phyloP scores from a whole-genome alignment of 176 grass and related monocot species.

The Dactylis glomerata region DNA sequence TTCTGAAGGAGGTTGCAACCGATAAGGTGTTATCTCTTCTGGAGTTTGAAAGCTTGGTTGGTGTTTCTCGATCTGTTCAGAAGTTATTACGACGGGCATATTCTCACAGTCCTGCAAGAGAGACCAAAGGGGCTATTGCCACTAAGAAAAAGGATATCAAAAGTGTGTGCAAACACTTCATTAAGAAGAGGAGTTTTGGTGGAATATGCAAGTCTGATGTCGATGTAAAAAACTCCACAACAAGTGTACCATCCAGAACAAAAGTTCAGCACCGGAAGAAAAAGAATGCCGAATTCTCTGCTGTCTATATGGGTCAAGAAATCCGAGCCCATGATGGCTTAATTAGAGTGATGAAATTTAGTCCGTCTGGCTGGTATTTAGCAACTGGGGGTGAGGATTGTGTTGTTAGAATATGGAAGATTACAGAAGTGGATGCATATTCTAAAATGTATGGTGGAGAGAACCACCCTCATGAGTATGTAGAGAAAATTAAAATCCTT shows the following conservation, averaged over 20 bases:
- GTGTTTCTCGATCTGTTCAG: slow-evolving; percentile 49
- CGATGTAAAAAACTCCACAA: slow-evolving; percentile 41
- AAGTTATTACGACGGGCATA: slow-evolving; percentile 34
- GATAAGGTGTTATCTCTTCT: slow-evolving; percentile 56
- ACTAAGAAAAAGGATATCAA: slow-evolving; percentile 40
- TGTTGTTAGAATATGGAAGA: slow-evolving; percentile 70
- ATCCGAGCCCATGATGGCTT: slow-evolving; percentile 83
- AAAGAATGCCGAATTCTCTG: slow-evolving; percentile 66
- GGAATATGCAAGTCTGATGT: slow-evolving; percentile 47
- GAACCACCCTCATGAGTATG: slow-evolving; percentile 17
- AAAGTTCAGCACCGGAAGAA: slow-evolving; percentile 62
- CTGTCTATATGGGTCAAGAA: slow-evolving; percentile 79
- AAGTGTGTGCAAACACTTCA: slow-evolving; percentile 59
- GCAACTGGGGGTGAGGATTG: slow-evolving; percentile 91
- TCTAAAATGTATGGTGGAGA: slow-evolving; percentile 34
- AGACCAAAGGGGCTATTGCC: neutral
- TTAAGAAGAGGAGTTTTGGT: slow-evolving; percentile 36
- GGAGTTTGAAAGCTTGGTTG: slow-evolving; percentile 54
- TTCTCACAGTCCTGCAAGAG: neutral
- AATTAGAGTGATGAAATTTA: slow-evolving; percentile 83
- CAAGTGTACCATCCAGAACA: slow-evolving; percentile 36
- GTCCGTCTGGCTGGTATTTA: slow-evolving; percentile 76
- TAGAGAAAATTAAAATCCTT: slow-evolving; percentile 41
- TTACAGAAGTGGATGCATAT: slow-evolving; percentile 60
- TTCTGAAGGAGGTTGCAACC: slow-evolving; percentile 62